Percentiles rank a stretch among this genome's conserved stretches.
phyloP scores from a whole-genome alignment of 106 monocot species.

The Acorus calamus region DNA sequence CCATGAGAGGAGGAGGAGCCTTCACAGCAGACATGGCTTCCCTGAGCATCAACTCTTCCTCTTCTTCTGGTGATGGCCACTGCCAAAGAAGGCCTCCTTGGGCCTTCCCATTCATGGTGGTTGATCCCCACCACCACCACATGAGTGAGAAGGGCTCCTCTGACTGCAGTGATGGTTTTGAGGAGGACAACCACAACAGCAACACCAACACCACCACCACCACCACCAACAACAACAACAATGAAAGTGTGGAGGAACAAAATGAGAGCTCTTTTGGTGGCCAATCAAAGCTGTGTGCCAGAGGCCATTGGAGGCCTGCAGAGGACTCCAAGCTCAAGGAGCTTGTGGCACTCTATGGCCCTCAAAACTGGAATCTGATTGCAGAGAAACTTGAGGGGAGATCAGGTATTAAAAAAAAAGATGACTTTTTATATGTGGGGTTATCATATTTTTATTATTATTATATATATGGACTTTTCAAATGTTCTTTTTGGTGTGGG shows the following conservation, averaged over 20 bases:
- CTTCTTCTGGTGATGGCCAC: not conserved
- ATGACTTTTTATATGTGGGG: no score
- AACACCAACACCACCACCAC: no score
- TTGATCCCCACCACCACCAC: not conserved
- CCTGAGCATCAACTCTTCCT: not conserved
- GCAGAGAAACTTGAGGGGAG: constrained; percentile 18
- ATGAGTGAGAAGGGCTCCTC: not conserved
- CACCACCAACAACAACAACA: not conserved
- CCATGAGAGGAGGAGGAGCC: no score
- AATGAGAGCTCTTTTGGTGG: constrained; percentile 11
- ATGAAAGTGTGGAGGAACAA: constrained; percentile 7
- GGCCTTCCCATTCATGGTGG: constrained; percentile 15
- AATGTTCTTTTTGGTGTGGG: no score
- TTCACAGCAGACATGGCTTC: not conserved
- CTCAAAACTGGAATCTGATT: constrained; percentile 25
- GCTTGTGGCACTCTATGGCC: constrained; percentile 12
- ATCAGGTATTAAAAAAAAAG: constrained; percentile 12
- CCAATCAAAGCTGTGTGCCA: constrained; percentile 53
- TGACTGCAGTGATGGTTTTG: not conserved
- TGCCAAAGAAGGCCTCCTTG: not conserved
- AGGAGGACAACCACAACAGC: not conserved
- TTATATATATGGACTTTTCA: no score
- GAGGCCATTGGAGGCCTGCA: constrained; percentile 44
- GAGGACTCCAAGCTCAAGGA: constrained; percentile 19
- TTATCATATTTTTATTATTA: no score